Base-by-base conservation (phyloP, 371 early-diverging fungal genomes). In the Syncephalastrum racemosum region DNA sequence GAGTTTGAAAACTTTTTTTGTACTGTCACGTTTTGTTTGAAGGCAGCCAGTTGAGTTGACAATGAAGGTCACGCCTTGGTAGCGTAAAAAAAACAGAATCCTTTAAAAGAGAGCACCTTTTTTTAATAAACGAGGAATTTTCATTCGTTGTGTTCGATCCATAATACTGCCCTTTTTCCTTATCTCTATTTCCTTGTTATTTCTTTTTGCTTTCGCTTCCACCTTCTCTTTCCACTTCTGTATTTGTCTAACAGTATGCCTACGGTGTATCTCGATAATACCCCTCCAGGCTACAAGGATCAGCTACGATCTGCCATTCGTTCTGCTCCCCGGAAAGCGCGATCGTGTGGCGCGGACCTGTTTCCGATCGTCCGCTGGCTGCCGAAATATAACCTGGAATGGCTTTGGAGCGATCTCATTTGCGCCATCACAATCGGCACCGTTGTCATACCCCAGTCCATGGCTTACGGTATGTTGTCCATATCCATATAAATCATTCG, bases 371-470 rank as follows among this genome's bases (percentile, higher is more conserved):
- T 75, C 1, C 13, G 66, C 4, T 93, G 93, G 93, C 56, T 91
- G 6, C 78, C 81, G 41, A 71, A 79, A 39, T 93, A 93, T 69
- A 90, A 92, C 65, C 49, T 67, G 60, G 65, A 68, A 10, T 92
- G 92, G 92, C 61, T 90, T 40, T 25, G 66, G 12, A 83, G 87
- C 20, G 92, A 93, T 65, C 42, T 88, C 4, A 73, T 88, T 14
- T 88, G 88, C n/a, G 91, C 87, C 12, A 45, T 86, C 14, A 89
- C 91, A 0, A 80, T 91, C 23, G 89, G 86, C 6, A 71, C 84
- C 5, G 80, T 93, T 49, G 87, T 90, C 20, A 79, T 93, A 43
- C 94, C 94, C 5, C 93, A 95, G 67, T 82, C 84, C 51, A 83
- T 91, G 77, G 90, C 92, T 24, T 90, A 91, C 61, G 86, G 77